Evolutionary conservation across 352 stramenopile genomes (phyloP).

Genomic region (Phytophthora sp.): DNA sequence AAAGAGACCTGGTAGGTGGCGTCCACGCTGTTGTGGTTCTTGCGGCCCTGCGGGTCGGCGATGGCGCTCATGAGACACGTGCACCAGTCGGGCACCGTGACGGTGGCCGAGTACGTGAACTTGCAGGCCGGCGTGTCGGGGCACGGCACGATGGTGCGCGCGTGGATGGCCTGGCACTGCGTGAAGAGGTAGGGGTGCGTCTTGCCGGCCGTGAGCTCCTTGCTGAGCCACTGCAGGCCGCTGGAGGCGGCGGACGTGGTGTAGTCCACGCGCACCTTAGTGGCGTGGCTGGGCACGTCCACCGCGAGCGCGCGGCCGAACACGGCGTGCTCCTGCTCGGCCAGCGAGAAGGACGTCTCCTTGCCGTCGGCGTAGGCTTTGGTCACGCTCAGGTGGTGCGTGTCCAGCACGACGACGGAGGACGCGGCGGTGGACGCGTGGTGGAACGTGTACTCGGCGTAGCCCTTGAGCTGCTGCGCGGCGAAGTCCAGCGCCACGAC

Average conservation of each 20-base stretch:
- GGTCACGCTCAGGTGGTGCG: slow-evolving; percentile 77
- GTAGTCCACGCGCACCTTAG: slow-evolving; percentile 83
- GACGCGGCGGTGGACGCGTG: slow-evolving; percentile 29
- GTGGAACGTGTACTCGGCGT: slow-evolving; percentile 85
- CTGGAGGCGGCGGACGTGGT: slow-evolving; percentile 66
- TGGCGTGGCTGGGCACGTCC: slow-evolving; percentile 46
- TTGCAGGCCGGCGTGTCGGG: slow-evolving; percentile 94
- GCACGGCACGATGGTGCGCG: slow-evolving; percentile 95
- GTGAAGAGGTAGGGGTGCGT: slow-evolving; percentile 96
- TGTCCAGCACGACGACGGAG: slow-evolving; percentile 83
- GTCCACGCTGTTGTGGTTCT: slow-evolving; percentile 29
- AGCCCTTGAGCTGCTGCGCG: slow-evolving; percentile 65
- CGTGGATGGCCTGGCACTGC: slow-evolving; percentile 95
- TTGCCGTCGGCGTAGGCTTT: slow-evolving; percentile 57
- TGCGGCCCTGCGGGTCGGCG: slow-evolving; percentile 25
- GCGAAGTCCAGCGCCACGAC: slow-evolving; percentile 88
- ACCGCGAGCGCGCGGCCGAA: slow-evolving; percentile 75
- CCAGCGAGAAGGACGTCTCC: slow-evolving; percentile 66
- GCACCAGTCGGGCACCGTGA: slow-evolving; percentile 92
- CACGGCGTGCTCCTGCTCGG: slow-evolving; percentile 42
- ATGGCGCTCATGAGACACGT: slow-evolving; percentile 94
- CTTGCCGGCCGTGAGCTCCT: slow-evolving; percentile 94
- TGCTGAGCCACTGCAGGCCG: slow-evolving; percentile 92
- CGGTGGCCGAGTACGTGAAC: slow-evolving; percentile 93
- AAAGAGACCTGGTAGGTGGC: slow-evolving; percentile 71